Evolutionary conservation across 306 rosid genomes (phyloP).

Genomic region (Pterocarpus santalinus): DNA sequence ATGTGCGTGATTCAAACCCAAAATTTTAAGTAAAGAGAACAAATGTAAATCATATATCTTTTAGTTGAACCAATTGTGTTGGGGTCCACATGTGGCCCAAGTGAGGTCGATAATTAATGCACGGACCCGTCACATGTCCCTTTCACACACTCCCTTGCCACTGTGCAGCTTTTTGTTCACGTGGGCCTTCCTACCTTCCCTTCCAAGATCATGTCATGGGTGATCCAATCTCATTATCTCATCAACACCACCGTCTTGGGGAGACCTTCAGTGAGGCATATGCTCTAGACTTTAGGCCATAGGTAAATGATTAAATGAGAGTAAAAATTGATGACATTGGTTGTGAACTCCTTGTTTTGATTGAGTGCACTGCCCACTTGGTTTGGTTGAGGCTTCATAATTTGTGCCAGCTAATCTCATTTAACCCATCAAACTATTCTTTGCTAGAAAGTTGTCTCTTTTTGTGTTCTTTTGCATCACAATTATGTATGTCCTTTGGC

Average conservation of each 20-base stretch:
- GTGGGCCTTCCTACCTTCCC: slow-evolving; percentile 50
- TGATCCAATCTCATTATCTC: slow-evolving; percentile 21
- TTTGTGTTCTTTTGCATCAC: slow-evolving; percentile 31
- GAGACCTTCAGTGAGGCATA: slow-evolving; percentile 6
- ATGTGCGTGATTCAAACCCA: too few species aligned
- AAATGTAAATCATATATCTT: neutral
- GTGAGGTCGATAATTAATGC: slow-evolving; percentile 41
- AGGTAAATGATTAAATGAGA: neutral
- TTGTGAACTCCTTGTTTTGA: neutral
- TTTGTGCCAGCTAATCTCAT: slow-evolving; percentile 48
- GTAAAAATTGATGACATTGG: neutral
- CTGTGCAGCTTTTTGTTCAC: slow-evolving; percentile 32
- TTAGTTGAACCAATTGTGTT: neutral
- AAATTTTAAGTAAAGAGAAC: too few species aligned
- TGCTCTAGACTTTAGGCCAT: neutral
- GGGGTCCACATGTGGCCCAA: slow-evolving; percentile 42
- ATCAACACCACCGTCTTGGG: slow-evolving; percentile 14
- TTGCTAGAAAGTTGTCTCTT: neutral
- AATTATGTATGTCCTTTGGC: neutral
- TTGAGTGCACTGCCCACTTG: neutral
- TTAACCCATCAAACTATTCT: slow-evolving; percentile 13
- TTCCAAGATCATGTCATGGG: slow-evolving; percentile 30
- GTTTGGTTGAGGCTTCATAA: slow-evolving; percentile 24
- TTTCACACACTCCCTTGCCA: slow-evolving; percentile 17
- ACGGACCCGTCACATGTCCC: slow-evolving; percentile 43